Percentiles rank a stretch among this genome's conserved stretches.
Evolutionary conservation across 129 eudicot species (phyloP).

Genomic region (Lactuca saligna): DNA sequence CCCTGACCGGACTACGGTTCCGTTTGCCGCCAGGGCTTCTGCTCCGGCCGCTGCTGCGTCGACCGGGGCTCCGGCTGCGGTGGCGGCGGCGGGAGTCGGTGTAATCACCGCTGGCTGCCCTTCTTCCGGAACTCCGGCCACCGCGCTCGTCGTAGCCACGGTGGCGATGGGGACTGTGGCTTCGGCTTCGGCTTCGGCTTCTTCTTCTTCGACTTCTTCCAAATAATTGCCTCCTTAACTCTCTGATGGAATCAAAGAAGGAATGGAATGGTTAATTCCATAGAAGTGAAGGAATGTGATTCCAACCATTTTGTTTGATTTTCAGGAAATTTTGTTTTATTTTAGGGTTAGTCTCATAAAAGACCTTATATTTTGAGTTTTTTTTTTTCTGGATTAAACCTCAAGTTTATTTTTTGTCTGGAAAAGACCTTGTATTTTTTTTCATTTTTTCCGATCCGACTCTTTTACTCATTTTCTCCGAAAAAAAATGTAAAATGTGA

Average conservation of each 20-base stretch:
- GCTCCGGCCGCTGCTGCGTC: conserved; percentile 72
- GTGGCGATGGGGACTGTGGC: conserved; percentile 68
- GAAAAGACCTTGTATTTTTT: too few species aligned
- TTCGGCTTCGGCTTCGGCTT: conserved; percentile 89
- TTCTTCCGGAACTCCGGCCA: conserved; percentile 55
- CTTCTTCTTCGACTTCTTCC: conserved; percentile 73
- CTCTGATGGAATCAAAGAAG: conserved; percentile 37
- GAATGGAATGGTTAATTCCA: too few species aligned
- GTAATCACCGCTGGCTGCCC: conserved; percentile 47
- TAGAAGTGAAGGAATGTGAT: too few species aligned
- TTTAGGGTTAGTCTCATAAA: too few species aligned
- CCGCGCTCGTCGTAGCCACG: conserved; percentile 70
- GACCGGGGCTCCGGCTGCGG: conserved; percentile 84
- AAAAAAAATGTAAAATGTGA: too few species aligned
- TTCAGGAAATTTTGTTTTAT: too few species aligned
- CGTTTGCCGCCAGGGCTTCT: conserved; percentile 86
- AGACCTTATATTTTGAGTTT: too few species aligned
- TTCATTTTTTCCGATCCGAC: too few species aligned
- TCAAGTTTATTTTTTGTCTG: too few species aligned
- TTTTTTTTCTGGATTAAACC: too few species aligned
- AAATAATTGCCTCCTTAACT: conserved; percentile 78
- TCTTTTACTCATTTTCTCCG: too few species aligned
- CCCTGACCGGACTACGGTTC: conserved; percentile 78
- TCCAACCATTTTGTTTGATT: too few species aligned
- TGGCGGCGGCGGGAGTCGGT: conserved; percentile 68